Percentiles rank a stretch among this genome's conserved stretches.
Conservation (phyloP, 2,329 filamentous ascomycete genomes). For the Fusarium luffae region DNA sequence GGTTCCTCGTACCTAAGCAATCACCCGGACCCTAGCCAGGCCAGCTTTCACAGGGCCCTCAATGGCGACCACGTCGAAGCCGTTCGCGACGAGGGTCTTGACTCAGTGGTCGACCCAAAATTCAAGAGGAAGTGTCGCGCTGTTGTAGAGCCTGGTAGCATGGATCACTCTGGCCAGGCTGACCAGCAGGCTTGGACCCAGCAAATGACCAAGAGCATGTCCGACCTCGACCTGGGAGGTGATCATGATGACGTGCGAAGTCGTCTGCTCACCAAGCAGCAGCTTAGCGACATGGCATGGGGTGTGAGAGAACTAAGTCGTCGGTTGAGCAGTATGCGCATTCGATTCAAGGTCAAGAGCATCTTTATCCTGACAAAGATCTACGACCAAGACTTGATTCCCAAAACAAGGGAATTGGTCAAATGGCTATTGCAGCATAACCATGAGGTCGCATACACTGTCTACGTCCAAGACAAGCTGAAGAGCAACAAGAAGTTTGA, state of each 20-base stretch:
- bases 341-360: constrained; percentile 83
- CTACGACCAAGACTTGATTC: constrained; percentile 84
- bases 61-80: constrained; percentile 30
- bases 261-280: constrained; percentile 91
- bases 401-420: constrained; percentile 79
- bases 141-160: constrained; percentile 54
- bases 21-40: constrained; percentile 24
- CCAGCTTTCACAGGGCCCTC: constrained; percentile 16
- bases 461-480: constrained; percentile 86
- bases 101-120: constrained; percentile 42
- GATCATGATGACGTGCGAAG: constrained; percentile 59
- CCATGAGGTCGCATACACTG: constrained; percentile 73
- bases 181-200: constrained; percentile 68
- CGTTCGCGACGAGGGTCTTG: constrained; percentile 28
- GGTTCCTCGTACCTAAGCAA: constrained; percentile 36
- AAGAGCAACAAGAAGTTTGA: constrained; percentile 79
- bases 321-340: constrained; percentile 81
- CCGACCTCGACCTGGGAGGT: constrained; percentile 54
- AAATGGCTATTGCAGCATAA: constrained; percentile 83
- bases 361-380: constrained; percentile 93
- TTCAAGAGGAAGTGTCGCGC: constrained; percentile 42
- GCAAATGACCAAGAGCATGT: constrained; percentile 57
- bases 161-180: constrained; percentile 61
- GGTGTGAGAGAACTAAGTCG: constrained; percentile 92
- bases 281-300: constrained; percentile 96